Base-by-base conservation (phyloP, 202 grass and related monocot species). In the Panicum hallii region DNA sequence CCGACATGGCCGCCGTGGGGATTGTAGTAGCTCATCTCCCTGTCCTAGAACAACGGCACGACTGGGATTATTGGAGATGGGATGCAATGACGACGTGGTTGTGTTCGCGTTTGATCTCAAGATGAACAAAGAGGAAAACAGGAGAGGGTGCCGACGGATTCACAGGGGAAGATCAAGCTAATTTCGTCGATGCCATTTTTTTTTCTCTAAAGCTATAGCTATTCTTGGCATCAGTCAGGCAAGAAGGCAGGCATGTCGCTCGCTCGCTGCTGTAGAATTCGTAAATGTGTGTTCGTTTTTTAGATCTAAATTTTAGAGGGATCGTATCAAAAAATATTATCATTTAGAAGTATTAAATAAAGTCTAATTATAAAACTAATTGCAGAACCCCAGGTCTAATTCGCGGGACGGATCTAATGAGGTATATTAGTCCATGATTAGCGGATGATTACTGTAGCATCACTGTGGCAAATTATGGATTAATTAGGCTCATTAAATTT, bases 21-120 rank as follows among this genome's bases (percentile, higher is more conserved):
- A 70, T 87, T 94, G 89, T 91, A 87, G 84, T 94, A 91, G 81
- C 86, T 94, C 89, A 94, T 94, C 86, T 41, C 13, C 23, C 28
- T 16, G 49, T 16, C 22, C 10, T 1, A 26, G 46, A 32, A 26
- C 26, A 26, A 26, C 26, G 26, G 26, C 26, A 26, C 26, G 26
- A 26, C 26, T 26, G 26, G 26, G 26, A 26, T 34, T 34, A 34
- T 7, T 13, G 53, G 45, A 5, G 16, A 50, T 73, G 28, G 28
- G 6, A 30, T 14, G 58, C 22, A 26, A 61, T 34, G 6, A 6
- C 9, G 72, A 4, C 19, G 72, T 42, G 72, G 11, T 26, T 26
- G 26, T 49, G 16, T 4, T 17, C 0, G 15, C 5, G 67, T 57
- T 77, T 61, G 17, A 57, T 75, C 1, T 55, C 30, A 48, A 10